A percentile compares a stretch with the other conserved stretches of the same genome.
phyloP scores from a whole-genome alignment of 2,329 filamentous ascomycete species.

The Neurospora sp. region DNA sequence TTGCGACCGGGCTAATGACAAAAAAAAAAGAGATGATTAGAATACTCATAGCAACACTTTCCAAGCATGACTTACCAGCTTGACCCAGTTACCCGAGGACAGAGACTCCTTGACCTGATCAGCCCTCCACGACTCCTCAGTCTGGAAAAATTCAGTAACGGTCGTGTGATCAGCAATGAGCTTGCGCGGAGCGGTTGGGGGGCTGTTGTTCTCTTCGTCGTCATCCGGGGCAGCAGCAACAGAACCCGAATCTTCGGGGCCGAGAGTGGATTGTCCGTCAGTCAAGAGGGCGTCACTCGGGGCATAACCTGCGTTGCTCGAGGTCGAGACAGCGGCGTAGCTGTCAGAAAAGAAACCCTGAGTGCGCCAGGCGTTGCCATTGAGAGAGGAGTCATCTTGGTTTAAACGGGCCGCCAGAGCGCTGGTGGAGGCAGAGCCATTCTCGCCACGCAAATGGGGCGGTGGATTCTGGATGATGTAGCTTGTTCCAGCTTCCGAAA shows the following conservation, averaged over 20 bases:
- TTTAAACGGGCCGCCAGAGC: background rate
- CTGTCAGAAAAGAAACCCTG: background rate
- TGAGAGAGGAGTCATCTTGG: background rate
- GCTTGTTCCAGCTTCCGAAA: background rate
- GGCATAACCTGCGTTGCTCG: background rate
- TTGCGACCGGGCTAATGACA: constrained; percentile 8
- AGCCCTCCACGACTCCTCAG: background rate
- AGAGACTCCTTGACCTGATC: background rate
- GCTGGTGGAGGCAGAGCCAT: background rate
- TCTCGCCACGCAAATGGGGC: background rate
- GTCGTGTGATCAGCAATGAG: background rate
- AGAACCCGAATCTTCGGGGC: background rate
- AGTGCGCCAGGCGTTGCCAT: background rate
- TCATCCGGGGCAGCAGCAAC: background rate
- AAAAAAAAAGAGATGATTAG: too few relatives aligned
- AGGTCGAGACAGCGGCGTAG: background rate
- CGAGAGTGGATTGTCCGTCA: background rate
- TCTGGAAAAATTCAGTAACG: background rate
- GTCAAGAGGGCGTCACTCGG: background rate
- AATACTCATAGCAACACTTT: background rate
- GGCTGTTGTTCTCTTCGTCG: background rate
- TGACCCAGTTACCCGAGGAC: constrained; percentile 12
- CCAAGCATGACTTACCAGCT: constrained; percentile 4
- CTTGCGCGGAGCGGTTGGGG: background rate
- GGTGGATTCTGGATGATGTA: background rate